Base-by-base conservation (phyloP, 768 basidiomycete genomes). In the Lactarius hatsudake region DNA sequence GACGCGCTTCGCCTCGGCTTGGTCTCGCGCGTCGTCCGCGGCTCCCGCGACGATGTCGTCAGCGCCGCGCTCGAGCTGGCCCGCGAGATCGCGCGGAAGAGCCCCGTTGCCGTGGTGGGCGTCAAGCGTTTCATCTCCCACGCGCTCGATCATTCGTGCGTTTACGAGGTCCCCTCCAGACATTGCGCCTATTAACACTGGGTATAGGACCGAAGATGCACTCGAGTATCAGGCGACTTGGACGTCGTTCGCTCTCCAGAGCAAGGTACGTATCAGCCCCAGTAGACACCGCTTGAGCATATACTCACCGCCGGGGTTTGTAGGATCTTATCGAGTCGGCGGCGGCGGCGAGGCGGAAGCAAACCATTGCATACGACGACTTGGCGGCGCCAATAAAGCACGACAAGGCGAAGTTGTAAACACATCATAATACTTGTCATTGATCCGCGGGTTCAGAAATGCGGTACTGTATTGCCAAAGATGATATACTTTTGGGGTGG, bases 111-210 rank as follows among this genome's bases (percentile, higher is more conserved):
- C 0, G 86, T 92, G 0, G 70, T 82, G 0, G 86, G 89, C 1
- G 88, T 92, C 7, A 97, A 96, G 78, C 86, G 86, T 65, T 76
- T 96, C 0, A 79, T 96, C 59, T 80, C 84, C 17, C 92, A 96
- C 77, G 81, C 92, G 6, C 76, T 90, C 64, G 93, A 96, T 74
- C 88, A 96, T 72, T 83, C 82, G 91, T 91, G 59, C 61, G 85
- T 75, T 12, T 66, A 56, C 13, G 30, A 26, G 12, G 53, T 10
- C 12, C 42, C 20, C 7, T 20, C 43, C 43, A 2, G 4, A 23
- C 23, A 26, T 0, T 26, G 51, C 51, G 18, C 51, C 67, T 30
- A 45, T 48, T 57, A 38, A 28, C 66, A n/a, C 3, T 40, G 7
- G 65, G 57, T 30, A 4, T 59, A 78, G 77, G 56, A 75, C 78